Evolutionary conservation across 106 monocot species (phyloP).

Genomic region (Dendrobium officinale): DNA sequence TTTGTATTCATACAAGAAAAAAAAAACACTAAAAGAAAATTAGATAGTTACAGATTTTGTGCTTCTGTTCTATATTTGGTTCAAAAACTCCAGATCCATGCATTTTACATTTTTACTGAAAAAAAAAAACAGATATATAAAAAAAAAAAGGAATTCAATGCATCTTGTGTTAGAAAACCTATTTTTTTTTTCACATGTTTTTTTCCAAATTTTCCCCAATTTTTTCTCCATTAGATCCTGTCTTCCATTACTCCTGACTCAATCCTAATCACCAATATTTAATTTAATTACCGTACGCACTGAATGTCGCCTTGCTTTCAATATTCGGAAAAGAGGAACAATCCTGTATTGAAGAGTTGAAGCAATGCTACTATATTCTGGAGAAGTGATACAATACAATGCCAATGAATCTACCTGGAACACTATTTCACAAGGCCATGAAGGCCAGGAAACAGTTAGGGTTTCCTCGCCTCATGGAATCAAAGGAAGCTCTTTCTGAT

Average conservation of each 20-base stretch:
- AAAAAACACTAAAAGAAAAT: too few relatives aligned
- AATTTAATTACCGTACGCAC: slow-evolving; percentile 47
- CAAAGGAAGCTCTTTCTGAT: slow-evolving; percentile 54
- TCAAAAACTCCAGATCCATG: too few relatives aligned
- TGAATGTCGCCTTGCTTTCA: slow-evolving; percentile 75
- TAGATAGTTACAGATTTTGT: too few relatives aligned
- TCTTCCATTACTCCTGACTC: neutral
- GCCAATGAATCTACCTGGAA: slow-evolving; percentile 90
- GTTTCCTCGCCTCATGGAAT: slow-evolving; percentile 63
- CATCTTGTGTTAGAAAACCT: too few relatives aligned
- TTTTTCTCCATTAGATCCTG: neutral
- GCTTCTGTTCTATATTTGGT: too few relatives aligned
- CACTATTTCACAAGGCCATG: slow-evolving; percentile 86
- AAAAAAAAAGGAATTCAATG: too few relatives aligned
- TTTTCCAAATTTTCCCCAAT: too few relatives aligned
- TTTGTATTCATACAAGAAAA: too few relatives aligned
- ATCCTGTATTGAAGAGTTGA: slow-evolving; percentile 52
- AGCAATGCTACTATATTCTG: slow-evolving; percentile 64
- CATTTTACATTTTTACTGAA: too few relatives aligned
- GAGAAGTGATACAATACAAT: slow-evolving; percentile 96
- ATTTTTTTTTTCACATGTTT: too few relatives aligned
- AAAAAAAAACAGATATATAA: too few relatives aligned
- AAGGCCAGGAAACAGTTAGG: slow-evolving; percentile 54
- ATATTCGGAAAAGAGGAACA: slow-evolving; percentile 72
- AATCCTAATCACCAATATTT: neutral